Evolutionary conservation across 768 basidiomycete species (phyloP).

Genomic region (Tricholoma sp.): DNA sequence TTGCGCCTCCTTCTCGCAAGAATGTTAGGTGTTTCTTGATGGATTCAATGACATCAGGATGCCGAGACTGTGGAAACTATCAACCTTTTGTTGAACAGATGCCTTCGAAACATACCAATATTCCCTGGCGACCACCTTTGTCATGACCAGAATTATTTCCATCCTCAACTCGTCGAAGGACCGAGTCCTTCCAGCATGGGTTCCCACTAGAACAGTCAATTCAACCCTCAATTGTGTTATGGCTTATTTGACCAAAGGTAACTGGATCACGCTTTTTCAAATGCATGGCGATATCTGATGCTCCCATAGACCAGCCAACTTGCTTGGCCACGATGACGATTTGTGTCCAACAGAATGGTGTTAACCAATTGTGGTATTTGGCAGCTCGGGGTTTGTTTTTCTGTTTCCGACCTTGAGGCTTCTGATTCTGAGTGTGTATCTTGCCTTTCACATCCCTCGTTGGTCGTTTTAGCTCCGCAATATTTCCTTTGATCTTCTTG

Average conservation of each 20-base stretch:
- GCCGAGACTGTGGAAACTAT: slow-evolving; percentile 2
- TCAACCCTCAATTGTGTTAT: slow-evolving; percentile 18
- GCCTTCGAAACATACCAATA: slow-evolving; percentile 12
- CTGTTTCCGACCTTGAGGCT: slow-evolving; percentile 1
- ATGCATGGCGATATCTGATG: slow-evolving; percentile 10
- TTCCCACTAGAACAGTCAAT: slow-evolving; percentile 14
- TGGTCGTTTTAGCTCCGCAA: neutral
- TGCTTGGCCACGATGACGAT: neutral
- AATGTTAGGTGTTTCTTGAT: slow-evolving; percentile 13
- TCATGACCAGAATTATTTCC: slow-evolving; percentile 6
- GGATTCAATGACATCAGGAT: slow-evolving; percentile 13
- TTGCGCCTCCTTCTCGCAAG: slow-evolving; percentile 15
- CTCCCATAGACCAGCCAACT: neutral
- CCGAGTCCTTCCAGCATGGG: slow-evolving; percentile 16
- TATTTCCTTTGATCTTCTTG: neutral
- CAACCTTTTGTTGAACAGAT: neutral
- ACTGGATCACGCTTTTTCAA: slow-evolving; percentile 11
- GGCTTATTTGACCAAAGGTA: slow-evolving; percentile 12
- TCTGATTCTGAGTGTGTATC: neutral
- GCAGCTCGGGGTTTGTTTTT: neutral
- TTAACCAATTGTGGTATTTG: slow-evolving; percentile 3
- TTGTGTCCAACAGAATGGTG: neutral
- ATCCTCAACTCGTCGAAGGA: slow-evolving; percentile 4
- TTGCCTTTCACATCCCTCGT: neutral
- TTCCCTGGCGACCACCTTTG: slow-evolving; percentile 14